These are phyloP conservation scores for Collybia sp. DNA, from an alignment of 768 basidiomycete species.

Conservation along the genomic window DNA sequence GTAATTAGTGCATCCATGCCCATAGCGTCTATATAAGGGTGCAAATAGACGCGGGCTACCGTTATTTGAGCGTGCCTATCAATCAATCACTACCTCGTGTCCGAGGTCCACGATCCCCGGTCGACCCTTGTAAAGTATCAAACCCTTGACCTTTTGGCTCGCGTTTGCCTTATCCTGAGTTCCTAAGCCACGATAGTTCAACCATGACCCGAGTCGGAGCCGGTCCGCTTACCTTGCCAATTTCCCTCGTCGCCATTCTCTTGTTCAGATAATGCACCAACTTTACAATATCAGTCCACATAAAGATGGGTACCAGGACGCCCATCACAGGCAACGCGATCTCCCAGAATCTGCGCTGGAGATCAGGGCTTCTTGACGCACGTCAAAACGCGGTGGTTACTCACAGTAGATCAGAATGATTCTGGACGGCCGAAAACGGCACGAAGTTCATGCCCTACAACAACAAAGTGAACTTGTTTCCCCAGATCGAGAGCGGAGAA, in stretches of 20 bases:
- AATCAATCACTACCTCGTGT: too few relatives aligned
- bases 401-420: constrained; percentile 43
- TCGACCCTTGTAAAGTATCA: too few relatives aligned
- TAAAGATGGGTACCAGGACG: constrained; percentile 47
- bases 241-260: constrained; percentile 22
- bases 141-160: too few relatives aligned
- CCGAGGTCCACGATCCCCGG: too few relatives aligned
- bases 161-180: too few relatives aligned
- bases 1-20: too few relatives aligned
- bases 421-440: constrained; percentile 42
- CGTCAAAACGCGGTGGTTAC: neutral
- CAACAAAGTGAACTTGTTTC: neutral
- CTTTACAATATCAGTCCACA: constrained; percentile 43
- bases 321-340: constrained; percentile 58
- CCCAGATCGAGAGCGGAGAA: neutral
- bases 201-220: too few relatives aligned
- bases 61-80: too few relatives aligned
- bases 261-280: constrained; percentile 44
- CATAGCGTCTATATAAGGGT: too few relatives aligned
- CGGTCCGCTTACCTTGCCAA: constrained; percentile 19
- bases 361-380: constrained; percentile 10
- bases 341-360: constrained; percentile 52
- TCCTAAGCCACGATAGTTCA: too few relatives aligned
- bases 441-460: constrained; percentile 66
- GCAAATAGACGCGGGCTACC: too few relatives aligned